Evolutionary conservation across 257 asterid genomes (phyloP).

Genomic region (Solanum bukasovii): DNA sequence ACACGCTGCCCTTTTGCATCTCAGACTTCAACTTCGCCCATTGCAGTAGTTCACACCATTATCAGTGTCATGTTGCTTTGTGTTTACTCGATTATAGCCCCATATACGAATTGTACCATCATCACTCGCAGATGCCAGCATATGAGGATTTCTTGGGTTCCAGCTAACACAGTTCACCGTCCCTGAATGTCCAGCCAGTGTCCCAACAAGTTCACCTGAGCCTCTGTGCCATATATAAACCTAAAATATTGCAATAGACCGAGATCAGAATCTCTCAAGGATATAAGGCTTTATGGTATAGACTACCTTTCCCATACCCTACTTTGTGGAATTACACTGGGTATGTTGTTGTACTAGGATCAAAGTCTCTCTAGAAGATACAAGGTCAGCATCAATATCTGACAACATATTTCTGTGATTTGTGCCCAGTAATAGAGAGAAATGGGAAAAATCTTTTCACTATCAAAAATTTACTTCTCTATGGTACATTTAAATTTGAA

Average conservation of each 20-base stretch:
- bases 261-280: not conserved
- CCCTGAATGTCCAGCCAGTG: constrained; percentile 66
- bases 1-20: constrained; percentile 1
- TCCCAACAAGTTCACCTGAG: constrained; percentile 52
- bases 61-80: constrained; percentile 18
- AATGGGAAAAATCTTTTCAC: not conserved
- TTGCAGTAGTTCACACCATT: constrained; percentile 67
- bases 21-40: constrained; percentile 46
- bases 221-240: constrained; percentile 78
- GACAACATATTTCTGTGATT: not conserved
- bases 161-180: constrained; percentile 86
- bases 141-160: constrained; percentile 76
- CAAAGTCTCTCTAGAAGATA: not conserved
- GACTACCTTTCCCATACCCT: not conserved
- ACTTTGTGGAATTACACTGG: not conserved
- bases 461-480: not conserved
- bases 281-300: not conserved
- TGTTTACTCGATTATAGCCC: constrained; percentile 56
- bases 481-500: not conserved
- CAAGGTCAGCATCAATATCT: not conserved
- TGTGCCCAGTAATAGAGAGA: not conserved
- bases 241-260: constrained; percentile 16
- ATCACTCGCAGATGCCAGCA: constrained; percentile 90
- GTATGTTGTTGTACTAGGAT: not conserved
- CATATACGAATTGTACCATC: constrained; percentile 79